Percentiles rank a stretch among this genome's conserved stretches.
Conservation (phyloP, 2,329 filamentous ascomycete species). For the Aureobasidium musti region DNA sequence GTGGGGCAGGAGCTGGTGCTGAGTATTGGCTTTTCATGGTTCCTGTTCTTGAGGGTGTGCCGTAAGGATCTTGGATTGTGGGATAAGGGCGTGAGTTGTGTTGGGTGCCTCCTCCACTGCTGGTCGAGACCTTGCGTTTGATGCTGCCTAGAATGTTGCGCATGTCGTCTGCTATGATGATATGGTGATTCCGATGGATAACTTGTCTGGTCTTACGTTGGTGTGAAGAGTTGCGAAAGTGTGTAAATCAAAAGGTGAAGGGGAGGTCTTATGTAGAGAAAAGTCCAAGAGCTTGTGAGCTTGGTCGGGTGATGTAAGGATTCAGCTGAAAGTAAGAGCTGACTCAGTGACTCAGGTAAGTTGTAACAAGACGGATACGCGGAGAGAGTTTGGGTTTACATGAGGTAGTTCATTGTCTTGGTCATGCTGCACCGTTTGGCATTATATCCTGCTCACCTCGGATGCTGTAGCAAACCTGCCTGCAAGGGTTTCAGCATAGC, state of each 20-base stretch:
- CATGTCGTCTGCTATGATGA: conserved; percentile 23
- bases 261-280: neutral
- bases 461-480: neutral
- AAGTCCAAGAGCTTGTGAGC: conserved; percentile 5
- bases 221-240: neutral
- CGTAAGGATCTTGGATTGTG: conserved; percentile 13
- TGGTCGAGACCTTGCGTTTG: conserved; percentile 25
- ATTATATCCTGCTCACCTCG: conserved; percentile 12
- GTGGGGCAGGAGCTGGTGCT: neutral
- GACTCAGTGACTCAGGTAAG: neutral
- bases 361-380: conserved; percentile 16
- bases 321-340: neutral
- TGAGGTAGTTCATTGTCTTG: conserved; percentile 18
- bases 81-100: conserved; percentile 16
- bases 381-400: neutral
- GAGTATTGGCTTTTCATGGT: conserved; percentile 9
- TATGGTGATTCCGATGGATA: neutral
- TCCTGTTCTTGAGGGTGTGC: conserved; percentile 8
- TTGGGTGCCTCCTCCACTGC: neutral
- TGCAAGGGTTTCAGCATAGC: neutral
- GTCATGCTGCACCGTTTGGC: neutral
- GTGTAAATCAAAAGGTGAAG: neutral
- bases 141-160: conserved; percentile 20
- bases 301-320: conserved; percentile 17
- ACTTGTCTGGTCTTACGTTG: neutral